A percentile compares a stretch with the other conserved stretches of the same genome.
phyloP scores from a whole-genome alignment of 2,329 filamentous ascomycete genomes.

The Neurospora sp. region DNA sequence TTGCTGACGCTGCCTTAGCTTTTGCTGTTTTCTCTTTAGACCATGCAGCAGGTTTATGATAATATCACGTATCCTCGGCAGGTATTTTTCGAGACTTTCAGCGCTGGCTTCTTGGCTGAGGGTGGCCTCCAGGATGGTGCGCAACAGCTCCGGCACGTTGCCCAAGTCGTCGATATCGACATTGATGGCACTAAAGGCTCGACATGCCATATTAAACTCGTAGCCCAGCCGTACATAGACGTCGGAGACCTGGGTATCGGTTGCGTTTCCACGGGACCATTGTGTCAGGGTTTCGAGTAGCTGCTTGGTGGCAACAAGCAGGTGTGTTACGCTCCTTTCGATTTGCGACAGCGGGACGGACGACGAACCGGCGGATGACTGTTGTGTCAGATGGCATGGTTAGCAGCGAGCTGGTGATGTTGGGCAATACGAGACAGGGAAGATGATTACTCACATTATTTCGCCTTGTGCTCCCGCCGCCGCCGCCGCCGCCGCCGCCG shows the following conservation, averaged over 20 bases:
- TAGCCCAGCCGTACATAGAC: constrained; percentile 96
- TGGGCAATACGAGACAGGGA: not conserved
- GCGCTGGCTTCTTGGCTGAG: constrained; percentile 93
- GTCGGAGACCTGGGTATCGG: constrained; percentile 91
- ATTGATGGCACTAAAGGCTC: constrained; percentile 92
- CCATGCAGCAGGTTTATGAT: constrained; percentile 97
- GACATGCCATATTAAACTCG: constrained; percentile 98
- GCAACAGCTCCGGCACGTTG: constrained; percentile 84
- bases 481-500: constrained; percentile 22
- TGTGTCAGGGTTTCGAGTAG: constrained; percentile 93
- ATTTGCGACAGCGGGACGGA: constrained; percentile 83
- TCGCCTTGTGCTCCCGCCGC: constrained; percentile 37
- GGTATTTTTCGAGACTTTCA: constrained; percentile 84
- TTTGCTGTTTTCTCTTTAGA: constrained; percentile 92
- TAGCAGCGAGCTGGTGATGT: constrained; percentile 18
- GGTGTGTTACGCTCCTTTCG: constrained; percentile 96
- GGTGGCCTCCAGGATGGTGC: constrained; percentile 88
- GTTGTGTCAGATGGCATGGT: constrained; percentile 21
- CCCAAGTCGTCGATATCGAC: constrained; percentile 91
- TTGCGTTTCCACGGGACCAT: constrained; percentile 89
- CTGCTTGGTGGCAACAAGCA: constrained; percentile 95
- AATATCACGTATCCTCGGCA: constrained; percentile 92
- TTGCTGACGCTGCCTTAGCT: constrained; percentile 57
- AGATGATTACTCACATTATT: constrained; percentile 44
- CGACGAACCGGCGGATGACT: constrained; percentile 40